Percentiles rank a stretch among this genome's conserved stretches.
Evolutionary conservation across 2,329 filamentous ascomycete genomes (phyloP).

Genomic region (Leptodontidium sp.): DNA sequence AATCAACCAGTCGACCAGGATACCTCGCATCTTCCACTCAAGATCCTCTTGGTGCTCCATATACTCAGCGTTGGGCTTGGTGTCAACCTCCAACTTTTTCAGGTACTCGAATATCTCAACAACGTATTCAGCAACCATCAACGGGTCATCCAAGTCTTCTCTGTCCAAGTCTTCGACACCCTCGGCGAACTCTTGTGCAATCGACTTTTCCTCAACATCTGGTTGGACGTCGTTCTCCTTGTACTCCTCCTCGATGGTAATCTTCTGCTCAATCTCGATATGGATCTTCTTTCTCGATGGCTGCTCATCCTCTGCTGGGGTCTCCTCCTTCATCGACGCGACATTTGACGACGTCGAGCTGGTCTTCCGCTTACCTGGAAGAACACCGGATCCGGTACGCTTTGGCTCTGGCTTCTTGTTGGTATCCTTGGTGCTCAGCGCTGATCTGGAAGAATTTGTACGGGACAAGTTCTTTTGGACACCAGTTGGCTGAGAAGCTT

Average conservation of each 20-base stretch:
- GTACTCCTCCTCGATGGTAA: constrained; percentile 44
- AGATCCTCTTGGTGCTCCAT: constrained; percentile 95
- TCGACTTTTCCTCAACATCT: constrained; percentile 41
- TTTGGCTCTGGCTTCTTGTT: constrained; percentile 76
- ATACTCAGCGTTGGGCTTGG: constrained; percentile 89
- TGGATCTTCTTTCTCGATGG: constrained; percentile 72
- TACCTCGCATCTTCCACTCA: constrained; percentile 98
- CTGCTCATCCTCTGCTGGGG: constrained; percentile 69
- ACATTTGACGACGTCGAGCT: constrained; percentile 59
- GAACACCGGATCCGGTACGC: constrained; percentile 75
- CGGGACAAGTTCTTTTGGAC: constrained; percentile 73
- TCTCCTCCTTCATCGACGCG: constrained; percentile 67
- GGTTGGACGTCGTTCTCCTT: constrained; percentile 50
- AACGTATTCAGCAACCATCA: constrained; percentile 98
- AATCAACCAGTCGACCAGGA: constrained; percentile 97
- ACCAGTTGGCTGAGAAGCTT: constrained; percentile 82
- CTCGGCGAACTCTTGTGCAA: constrained; percentile 44
- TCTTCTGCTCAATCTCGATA: constrained; percentile 61
- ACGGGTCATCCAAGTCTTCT: constrained; percentile 90
- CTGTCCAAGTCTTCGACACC: constrained; percentile 75
- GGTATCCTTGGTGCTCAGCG: constrained; percentile 69
- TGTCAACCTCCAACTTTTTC: constrained; percentile 81
- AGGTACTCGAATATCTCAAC: constrained; percentile 98
- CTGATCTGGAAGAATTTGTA: constrained; percentile 66
- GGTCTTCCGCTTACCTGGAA: constrained; percentile 74